These are phyloP conservation scores for Pichia ethanolica DNA, from an alignment of 805 yeast species.

Conservation along the genomic window DNA sequence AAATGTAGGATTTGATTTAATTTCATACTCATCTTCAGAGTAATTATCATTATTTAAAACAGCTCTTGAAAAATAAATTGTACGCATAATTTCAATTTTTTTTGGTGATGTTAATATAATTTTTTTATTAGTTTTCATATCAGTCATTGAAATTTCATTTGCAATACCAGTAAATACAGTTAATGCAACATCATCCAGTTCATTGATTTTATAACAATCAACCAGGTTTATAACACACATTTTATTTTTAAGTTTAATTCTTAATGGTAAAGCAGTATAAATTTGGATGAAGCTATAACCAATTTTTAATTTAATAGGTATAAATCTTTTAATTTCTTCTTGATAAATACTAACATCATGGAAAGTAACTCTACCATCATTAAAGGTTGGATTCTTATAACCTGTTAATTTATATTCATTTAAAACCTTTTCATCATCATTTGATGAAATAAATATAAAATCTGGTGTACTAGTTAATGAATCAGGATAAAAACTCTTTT, in stretches of 20 bases:
- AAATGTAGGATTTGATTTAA: slow-evolving; percentile 25
- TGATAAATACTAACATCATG: slow-evolving; percentile 48
- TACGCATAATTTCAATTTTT: slow-evolving; percentile 59
- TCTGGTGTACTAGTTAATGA: slow-evolving; percentile 7
- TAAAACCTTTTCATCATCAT: slow-evolving; percentile 38
- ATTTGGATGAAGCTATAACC: slow-evolving; percentile 67
- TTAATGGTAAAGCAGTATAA: slow-evolving; percentile 35
- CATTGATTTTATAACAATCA: slow-evolving; percentile 36
- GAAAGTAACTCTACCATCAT: slow-evolving; percentile 46
- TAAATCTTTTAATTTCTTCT: slow-evolving; percentile 38
- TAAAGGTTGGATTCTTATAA: slow-evolving; percentile 33
- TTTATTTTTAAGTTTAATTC: slow-evolving; percentile 31
- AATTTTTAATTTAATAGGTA: slow-evolving; percentile 56
- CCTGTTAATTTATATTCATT: slow-evolving; percentile 38
- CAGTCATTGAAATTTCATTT: slow-evolving; percentile 41
- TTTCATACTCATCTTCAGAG: slow-evolving; percentile 28
- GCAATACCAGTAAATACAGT: slow-evolving; percentile 39
- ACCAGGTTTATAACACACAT: slow-evolving; percentile 32
- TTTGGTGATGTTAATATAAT: slow-evolving; percentile 42
- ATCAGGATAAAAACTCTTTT: slow-evolving; percentile 7
- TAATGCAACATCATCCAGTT: slow-evolving; percentile 33
- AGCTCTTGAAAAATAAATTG: slow-evolving; percentile 60
- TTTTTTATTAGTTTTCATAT: slow-evolving; percentile 27
- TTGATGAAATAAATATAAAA: slow-evolving; percentile 35
- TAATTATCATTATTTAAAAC: slow-evolving; percentile 27